A percentile compares a stretch with the other conserved stretches of the same genome.
phyloP scores from a whole-genome alignment of 768 basidiomycete species.

The Jaapia argillacea region DNA sequence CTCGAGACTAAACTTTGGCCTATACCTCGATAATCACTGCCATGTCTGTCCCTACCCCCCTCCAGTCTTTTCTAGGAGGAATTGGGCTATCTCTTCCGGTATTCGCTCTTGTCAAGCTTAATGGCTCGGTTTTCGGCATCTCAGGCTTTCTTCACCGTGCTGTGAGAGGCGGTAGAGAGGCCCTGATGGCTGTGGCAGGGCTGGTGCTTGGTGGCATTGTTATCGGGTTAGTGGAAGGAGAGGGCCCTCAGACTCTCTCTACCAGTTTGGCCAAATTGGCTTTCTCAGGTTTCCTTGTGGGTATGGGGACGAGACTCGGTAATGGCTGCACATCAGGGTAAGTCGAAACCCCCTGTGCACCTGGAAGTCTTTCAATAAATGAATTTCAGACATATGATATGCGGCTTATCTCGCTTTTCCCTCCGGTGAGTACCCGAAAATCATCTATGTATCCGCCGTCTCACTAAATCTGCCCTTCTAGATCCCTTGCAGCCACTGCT shows the following conservation, averaged over 20 bases:
- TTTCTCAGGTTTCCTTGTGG: conserved; percentile 45
- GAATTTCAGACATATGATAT: conserved; percentile 47
- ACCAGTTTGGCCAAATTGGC: conserved; percentile 20
- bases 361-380: neutral
- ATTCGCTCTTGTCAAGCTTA: conserved; percentile 41
- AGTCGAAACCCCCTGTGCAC: neutral
- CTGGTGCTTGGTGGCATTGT: conserved; percentile 38
- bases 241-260: conserved; percentile 15
- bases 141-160: conserved; percentile 51
- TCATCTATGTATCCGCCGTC: neutral
- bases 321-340: conserved; percentile 64
- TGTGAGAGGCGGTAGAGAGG: conserved; percentile 33
- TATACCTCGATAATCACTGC: neutral
- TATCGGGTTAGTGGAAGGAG: conserved; percentile 30
- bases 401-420: conserved; percentile 48
- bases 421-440: conserved; percentile 26
- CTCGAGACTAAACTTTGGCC: neutral
- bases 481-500: conserved; percentile 44
- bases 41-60: conserved; percentile 15
- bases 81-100: conserved; percentile 40
- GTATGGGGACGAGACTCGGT: conserved; percentile 48
- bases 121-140: conserved; percentile 48
- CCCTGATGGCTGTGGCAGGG: conserved; percentile 30
- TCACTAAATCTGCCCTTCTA: conserved; percentile 13
- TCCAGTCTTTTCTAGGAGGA: conserved; percentile 48